phyloP scores from a whole-genome alignment of 805 yeast genomes.

The Teunomyces barrocoloradensis region DNA sequence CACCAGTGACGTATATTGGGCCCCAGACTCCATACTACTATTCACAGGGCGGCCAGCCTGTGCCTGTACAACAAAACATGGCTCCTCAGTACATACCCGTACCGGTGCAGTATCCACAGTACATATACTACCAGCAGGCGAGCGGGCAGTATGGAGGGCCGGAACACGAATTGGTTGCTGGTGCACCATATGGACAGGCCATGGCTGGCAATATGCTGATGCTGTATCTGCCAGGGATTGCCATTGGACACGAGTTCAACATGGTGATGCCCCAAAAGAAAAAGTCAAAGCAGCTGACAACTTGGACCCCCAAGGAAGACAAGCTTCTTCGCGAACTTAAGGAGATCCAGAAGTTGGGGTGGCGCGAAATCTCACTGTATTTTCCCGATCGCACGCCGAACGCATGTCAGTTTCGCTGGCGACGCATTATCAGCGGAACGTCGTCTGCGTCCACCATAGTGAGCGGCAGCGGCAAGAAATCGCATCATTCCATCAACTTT shows the following conservation, averaged over 20 bases:
- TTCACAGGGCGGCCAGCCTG: neutral
- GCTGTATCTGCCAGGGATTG: constrained; percentile 3
- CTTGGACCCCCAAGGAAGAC: constrained; percentile 83
- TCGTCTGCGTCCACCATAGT: neutral
- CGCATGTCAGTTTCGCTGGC: constrained; percentile 66
- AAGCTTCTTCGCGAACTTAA: constrained; percentile 68
- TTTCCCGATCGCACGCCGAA: constrained; percentile 79
- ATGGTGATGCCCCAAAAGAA: constrained; percentile 10
- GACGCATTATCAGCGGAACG: constrained; percentile 52
- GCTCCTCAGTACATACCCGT: constrained; percentile 2
- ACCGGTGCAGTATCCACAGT: neutral
- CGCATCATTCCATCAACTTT: constrained; percentile 29
- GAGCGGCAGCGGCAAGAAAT: constrained; percentile 12
- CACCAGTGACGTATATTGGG: neutral
- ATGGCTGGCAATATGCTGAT: neutral
- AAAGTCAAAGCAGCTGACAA: constrained; percentile 33
- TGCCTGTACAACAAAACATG: neutral
- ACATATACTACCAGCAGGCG: constrained; percentile 3
- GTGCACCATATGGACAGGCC: neutral
- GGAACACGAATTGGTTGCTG: neutral
- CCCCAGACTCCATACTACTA: neutral
- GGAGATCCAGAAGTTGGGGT: constrained; percentile 80
- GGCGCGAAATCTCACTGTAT: constrained; percentile 83
- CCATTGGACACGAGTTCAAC: constrained; percentile 2
- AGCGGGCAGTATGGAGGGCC: neutral